Conservation (phyloP, 1,284 basidiomycete species). For the Irpex sp. region DNA sequence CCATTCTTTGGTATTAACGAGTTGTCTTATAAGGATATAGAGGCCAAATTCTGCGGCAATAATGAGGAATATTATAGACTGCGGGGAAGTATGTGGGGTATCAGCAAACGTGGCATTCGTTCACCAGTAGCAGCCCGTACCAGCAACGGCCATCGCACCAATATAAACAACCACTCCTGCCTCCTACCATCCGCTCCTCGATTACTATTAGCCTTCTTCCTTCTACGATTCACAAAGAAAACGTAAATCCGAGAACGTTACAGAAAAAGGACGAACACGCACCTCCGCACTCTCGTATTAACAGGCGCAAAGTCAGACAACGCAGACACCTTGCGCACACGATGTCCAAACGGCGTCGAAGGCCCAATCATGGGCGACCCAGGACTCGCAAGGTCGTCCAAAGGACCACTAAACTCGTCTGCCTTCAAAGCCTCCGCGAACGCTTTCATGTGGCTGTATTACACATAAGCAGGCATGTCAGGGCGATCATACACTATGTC, state of each 20-base stretch:
- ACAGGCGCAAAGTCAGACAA: slow-evolving; percentile 93
- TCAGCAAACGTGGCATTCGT: neutral
- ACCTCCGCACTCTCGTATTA: slow-evolving; percentile 76
- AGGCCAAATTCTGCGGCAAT: slow-evolving; percentile 85
- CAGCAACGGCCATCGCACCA: slow-evolving; percentile 87
- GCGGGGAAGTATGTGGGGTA: neutral
- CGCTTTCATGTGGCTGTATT: slow-evolving; percentile 63
- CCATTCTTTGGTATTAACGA: slow-evolving; percentile 94
- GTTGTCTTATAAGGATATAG: slow-evolving; percentile 85
- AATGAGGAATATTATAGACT: slow-evolving; percentile 82
- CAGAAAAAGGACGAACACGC: neutral
- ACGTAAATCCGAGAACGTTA: neutral
- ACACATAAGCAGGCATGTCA: neutral
- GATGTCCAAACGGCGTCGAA: slow-evolving; percentile 24
- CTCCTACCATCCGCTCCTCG: slow-evolving; percentile 43
- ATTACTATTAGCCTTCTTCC: slow-evolving; percentile 33
- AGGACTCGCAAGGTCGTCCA: slow-evolving; percentile 31
- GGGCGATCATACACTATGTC: neutral
- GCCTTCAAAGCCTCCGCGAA: slow-evolving; percentile 63
- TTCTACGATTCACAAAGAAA: neutral
- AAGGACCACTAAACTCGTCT: slow-evolving; percentile 48
- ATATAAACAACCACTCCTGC: slow-evolving; percentile 78
- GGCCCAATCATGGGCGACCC: slow-evolving; percentile 34
- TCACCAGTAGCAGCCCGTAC: slow-evolving; percentile 41
- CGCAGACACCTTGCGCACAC: slow-evolving; percentile 78